Base-by-base conservation (phyloP, 1,139 yeast genomes). In the Kodamaea derodonti region DNA sequence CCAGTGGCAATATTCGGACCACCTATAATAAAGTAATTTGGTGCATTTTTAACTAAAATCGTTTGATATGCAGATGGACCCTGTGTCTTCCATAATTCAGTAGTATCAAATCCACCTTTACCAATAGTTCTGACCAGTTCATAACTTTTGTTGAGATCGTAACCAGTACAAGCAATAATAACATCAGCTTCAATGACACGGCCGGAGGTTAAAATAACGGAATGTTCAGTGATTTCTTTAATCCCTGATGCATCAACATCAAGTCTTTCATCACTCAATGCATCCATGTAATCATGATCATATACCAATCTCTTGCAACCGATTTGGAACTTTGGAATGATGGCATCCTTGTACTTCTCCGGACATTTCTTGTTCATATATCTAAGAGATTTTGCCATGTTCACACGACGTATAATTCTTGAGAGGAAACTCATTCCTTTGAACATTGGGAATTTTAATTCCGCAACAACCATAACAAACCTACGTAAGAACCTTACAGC, bases 1-100 rank as follows among this genome's bases (percentile, higher is more conserved):
- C 74, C 74, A 11, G 72, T 64, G 13, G 69, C 68, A 3, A 69
- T 54, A 39, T 68, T 68, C 18, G 74, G 72, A 3, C 74, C 74
- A 3, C 58, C 68, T 41, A 68, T 52, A 9, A 58, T 18, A 40
- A 65, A 65, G 10, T 57, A 40, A 38, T 68, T 68, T 14, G 74
- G 74, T 32, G 58, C 51, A 24, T 65, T 53, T 32, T 58, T 60
- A 10, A 58, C 49, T 43, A 66, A 43, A 10, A 52, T 22, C 0
- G 74, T 66, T 34, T 62, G 56, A 45, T 66, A 67, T 7, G 73
- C 72, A 32, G 58, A 41, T 4, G 56, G 48, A 4, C 70, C 68
- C 18, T 61, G 53, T 6, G 54, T 47, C 1, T 34, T 30, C 72
- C 72, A 66, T n/a, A 50, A 28, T 16, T 53, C 37, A 12, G 29